Base-by-base conservation (phyloP, 2,329 filamentous ascomycete genomes). In the Simplicillium sp. region DNA sequence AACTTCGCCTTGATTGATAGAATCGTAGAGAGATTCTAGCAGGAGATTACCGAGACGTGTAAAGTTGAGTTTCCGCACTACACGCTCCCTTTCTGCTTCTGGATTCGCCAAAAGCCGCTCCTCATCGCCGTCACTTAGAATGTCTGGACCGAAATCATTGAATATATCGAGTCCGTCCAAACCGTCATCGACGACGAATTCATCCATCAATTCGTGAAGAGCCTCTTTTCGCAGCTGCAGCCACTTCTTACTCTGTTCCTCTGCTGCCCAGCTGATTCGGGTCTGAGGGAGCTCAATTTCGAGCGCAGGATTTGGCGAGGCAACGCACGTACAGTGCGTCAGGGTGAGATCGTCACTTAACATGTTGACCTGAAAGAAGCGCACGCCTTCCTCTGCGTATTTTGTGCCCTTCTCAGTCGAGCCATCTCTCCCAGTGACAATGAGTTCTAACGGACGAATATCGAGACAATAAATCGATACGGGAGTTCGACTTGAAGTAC, bases 301-400 rank as follows among this genome's bases (percentile, higher is more conserved):
- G 15, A 57, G 44, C 4, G 35, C 20, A 7, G 49, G 45, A 15
- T 57, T 46, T 13, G 44, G 45, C 11, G 46, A 47, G 4, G 56
- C 56, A 5, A 53, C 50, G 36, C 54, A 59, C 40, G 58, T 60
- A 42, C 62, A 64, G 38, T 66, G 68, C 29, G 56, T 54, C 13
- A 77, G 45, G 32, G 63, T 60, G 32, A 73, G 54, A 42, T 73
- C 58, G 17, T 58, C 54, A 5, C 54, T 60, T 3, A 77, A 47
- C 11, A 61, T 54, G 39, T 60, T 64, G 12, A 72, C 46, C 44
- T 76, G 71, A 40, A 67, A 73, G 46, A 74, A 72, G 15, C 58
- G 56, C 3, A 67, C 50, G 3, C 54, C 55, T 17, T 58, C 46
- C 3, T 57, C 46, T 9, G 53, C 43, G 38, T 68, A 65, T 11